Conservation (phyloP, 768 basidiomycete genomes). For the Lentinus brumalis region DNA sequence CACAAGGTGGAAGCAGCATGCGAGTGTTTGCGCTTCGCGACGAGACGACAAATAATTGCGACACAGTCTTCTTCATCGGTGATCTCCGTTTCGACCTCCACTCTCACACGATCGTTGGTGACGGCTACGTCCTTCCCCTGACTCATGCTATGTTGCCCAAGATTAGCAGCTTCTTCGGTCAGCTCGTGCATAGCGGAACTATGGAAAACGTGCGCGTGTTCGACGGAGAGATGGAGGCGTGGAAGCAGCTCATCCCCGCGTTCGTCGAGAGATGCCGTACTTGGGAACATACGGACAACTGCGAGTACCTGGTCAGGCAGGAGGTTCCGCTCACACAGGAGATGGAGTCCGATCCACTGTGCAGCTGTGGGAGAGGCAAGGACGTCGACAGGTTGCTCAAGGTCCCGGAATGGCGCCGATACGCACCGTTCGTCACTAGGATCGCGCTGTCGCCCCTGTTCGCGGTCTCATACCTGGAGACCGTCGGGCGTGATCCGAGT, state of each 20-base stretch:
- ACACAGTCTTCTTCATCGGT: slow-evolving; percentile 50
- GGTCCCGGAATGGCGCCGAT: slow-evolving; percentile 36
- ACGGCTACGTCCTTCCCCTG: slow-evolving; percentile 49
- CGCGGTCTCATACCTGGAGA: slow-evolving; percentile 50
- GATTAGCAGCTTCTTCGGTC: slow-evolving; percentile 33
- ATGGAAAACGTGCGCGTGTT: slow-evolving; percentile 9
- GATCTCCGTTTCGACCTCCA: slow-evolving; percentile 48
- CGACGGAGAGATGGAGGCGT: slow-evolving; percentile 42
- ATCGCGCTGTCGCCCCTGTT: slow-evolving; percentile 56
- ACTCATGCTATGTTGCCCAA: slow-evolving; percentile 23
- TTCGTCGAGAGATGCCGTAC: slow-evolving; percentile 56
- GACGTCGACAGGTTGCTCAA: slow-evolving; percentile 41
- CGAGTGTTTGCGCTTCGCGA: slow-evolving; percentile 28
- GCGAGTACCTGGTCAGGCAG: slow-evolving; percentile 45
- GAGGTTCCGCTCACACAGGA: slow-evolving; percentile 42
- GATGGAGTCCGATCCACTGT: slow-evolving; percentile 44
- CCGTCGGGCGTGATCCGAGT: slow-evolving; percentile 25
- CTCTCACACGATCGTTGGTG: slow-evolving; percentile 52
- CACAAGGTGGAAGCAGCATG: slow-evolving; percentile 16
- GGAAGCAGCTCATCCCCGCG: slow-evolving; percentile 54
- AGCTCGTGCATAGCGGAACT: slow-evolving; percentile 6
- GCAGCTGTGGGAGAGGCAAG: slow-evolving; percentile 55
- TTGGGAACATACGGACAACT: slow-evolving; percentile 49
- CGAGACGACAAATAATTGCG: slow-evolving; percentile 19
- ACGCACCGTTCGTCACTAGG: slow-evolving; percentile 49